Base-by-base conservation (phyloP, 176 grass and related monocot species). In the Hordeum vulgare region DNA sequence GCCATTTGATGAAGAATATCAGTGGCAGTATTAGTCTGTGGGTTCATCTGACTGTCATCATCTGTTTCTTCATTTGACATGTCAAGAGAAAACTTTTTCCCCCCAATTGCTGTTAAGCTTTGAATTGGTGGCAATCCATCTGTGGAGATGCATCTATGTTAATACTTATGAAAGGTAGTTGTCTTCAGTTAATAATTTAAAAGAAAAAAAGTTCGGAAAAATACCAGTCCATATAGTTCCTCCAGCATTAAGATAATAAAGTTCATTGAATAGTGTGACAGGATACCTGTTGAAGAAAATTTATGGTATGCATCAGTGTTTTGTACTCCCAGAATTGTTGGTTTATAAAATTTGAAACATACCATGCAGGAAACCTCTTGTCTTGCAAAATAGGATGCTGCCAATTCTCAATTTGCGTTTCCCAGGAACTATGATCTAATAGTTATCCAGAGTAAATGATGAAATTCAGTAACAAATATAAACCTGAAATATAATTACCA, bases 191-290 rank as follows among this genome's bases (percentile, higher is more conserved):
- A 84, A n/a, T 72, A 59, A 28, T 64, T 64, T 20, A 84, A n/a
- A 76, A 35, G 40, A 71, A 61, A 28, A 23, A 15, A 76, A 81
- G 26, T 60, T 78, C 62, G 35, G 9, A 59, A 62, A 28, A 89
- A 26, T 81, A 95, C 96, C 96, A 76, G 96, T 98, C 96, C 96
- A 98, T 91, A 98, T 98, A 65, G 96, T 93, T 88, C 91, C 96
- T 65, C 93, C 96, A 57, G 96, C 96, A 90, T 98, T 98, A 72
- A 98, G 96, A 83, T 95, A 98, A 75, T 98, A 98, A 59, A 98
- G 89, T 69, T 98, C 96, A 90, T 98, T 98, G 82, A 98, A 98
- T 88, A 98, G 89, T 81, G 93, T 98, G 65, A 91, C 79, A 29
- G 90, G 87, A 81, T 98, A 98, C 96, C 96, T 98, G 77, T 41